Percentiles rank a stretch among this genome's conserved stretches.
Conservation (phyloP, 345 rosid species). For the Luvunga scandens region DNA sequence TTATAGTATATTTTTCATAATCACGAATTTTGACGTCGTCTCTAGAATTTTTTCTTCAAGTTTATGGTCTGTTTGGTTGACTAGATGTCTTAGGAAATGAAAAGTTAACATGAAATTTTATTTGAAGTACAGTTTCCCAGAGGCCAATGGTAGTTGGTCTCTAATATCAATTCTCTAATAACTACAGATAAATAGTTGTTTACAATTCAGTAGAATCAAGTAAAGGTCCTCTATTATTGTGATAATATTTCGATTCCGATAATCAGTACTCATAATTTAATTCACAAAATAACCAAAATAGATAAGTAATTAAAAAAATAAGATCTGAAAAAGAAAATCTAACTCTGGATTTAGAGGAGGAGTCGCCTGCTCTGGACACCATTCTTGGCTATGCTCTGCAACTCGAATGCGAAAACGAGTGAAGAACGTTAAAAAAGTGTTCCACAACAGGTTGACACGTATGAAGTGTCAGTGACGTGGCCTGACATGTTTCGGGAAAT, state of each 20-base stretch:
- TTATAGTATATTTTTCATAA: neutral
- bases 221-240: neutral
- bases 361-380: constrained; percentile 47
- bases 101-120: neutral
- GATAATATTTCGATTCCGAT: neutral
- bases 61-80: neutral
- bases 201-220: neutral
- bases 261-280: neutral
- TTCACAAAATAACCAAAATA: neutral
- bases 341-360: constrained; percentile 39
- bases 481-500: neutral
- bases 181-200: neutral
- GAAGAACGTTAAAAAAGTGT: neutral
- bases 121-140: constrained; percentile 1
- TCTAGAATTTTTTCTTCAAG: neutral
- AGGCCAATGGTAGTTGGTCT: constrained; percentile 6
- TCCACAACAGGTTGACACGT: constrained; percentile 19
- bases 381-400: constrained; percentile 25
- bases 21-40: neutral
- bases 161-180: neutral
- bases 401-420: neutral
- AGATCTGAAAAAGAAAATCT: constrained; percentile 21
- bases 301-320: neutral
- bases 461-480: constrained; percentile 22
- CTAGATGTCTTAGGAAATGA: neutral